Evolutionary conservation across 495 filamentous ascomycete genomes (phyloP), one percentile per base, ranked within the genome.

Genomic region (Trichoderma asperelloides): DNA sequence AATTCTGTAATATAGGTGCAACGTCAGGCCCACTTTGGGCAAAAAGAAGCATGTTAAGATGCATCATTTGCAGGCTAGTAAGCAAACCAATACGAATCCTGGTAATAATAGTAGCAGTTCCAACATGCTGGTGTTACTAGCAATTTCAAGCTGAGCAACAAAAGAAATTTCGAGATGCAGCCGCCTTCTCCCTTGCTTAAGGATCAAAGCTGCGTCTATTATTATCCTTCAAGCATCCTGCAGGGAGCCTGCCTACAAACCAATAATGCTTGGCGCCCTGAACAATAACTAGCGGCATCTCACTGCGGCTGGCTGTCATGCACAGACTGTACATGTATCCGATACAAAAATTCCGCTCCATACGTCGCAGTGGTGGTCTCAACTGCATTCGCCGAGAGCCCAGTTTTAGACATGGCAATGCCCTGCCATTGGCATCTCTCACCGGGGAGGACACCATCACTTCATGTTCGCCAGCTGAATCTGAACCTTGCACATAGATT

Each of bases 1-100:
- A 37, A 37, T n/a, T n/a, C n/a, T n/a, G n/a, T 0, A 37, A 37
- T 37, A 4, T 8, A 37, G 33, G 23, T 2, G 23, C 27, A 23
- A 60, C 21, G 55, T 25, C 9, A 21, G 27, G 11, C 55, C 25
- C 25, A 3, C 27, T 15, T 23, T 28, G 27, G 55, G 27, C 55
- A 37, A 37, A 60, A 60, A 60, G 25, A 60, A 60, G 55, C 55
- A 60, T 60, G 25, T 30, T 12, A 33, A 60, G 55, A 60, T 60
- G 55, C 55, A 28, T 60, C 25, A 60, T 60, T 21, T 23, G 33
- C n/a, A 51, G 16, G 9, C 47, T 11, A 51, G n/a, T 51, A 11
- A 51, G 21, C 18, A 15, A 21, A 23, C 47, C 47, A 18, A 51
- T 51, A 37, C 33, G 33, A 37, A 37, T 23, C 47, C n/a, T 51